phyloP scores from a whole-genome alignment of 129 eudicot species.

The Daucus carota region DH1_v3.0 NC_030385.2:44091501-44092000 shows the following conservation, averaged over 20 bases:
- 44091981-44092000: constrained; percentile 90
- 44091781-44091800: background rate
- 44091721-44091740: constrained; percentile 65
- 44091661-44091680: constrained; percentile 79
- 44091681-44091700: constrained; percentile 96
- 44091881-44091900: background rate
- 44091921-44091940: background rate
- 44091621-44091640: constrained; percentile 98
- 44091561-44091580: background rate
- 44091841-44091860: background rate
- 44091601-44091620: constrained; percentile 79
- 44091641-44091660: constrained; percentile 94
- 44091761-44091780: background rate
- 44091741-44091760: background rate
- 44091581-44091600: background rate
- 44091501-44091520: too few relatives aligned
- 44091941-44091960: background rate
- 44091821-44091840: background rate
- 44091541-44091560: background rate
- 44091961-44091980: constrained; percentile 32
- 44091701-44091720: constrained; percentile 97
- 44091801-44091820: background rate
- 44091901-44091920: background rate
- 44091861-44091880: background rate
- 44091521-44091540: background rate